Conservation (phyloP, 2,329 filamentous ascomycete genomes). For the Colletotrichum sp. region DNA sequence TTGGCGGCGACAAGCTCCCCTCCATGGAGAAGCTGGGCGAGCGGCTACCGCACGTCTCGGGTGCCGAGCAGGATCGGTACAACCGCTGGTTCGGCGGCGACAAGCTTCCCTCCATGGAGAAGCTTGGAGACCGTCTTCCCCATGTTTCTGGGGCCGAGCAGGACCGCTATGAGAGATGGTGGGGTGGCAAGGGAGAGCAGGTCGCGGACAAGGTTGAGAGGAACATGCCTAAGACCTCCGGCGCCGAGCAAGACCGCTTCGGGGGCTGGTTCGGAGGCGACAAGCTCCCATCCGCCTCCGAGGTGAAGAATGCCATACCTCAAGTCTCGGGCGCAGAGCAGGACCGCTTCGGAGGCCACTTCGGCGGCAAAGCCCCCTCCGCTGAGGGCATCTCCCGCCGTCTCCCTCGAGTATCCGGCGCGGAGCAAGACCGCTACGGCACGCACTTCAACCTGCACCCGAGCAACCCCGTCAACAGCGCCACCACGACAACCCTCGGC, state of each 20-base stretch:
- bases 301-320: conserved; percentile 11
- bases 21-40: background rate
- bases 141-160: conserved; percentile 22
- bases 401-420: conserved; percentile 12
- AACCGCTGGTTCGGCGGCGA: conserved; percentile 22
- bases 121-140: conserved; percentile 6
- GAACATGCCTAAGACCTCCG: conserved; percentile 15
- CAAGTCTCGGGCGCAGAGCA: conserved; percentile 14
- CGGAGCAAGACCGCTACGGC: conserved; percentile 25
- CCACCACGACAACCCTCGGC: conserved; percentile 40
- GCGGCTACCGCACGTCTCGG: conserved; percentile 9
- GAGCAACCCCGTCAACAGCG: conserved; percentile 15
- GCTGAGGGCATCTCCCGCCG: background rate
- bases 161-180: conserved; percentile 22
- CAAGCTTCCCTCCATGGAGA: background rate
- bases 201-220: conserved; percentile 2
- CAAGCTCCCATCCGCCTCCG: conserved; percentile 24
- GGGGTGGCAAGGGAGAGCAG: background rate
- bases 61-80: conserved; percentile 24
- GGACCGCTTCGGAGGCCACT: conserved; percentile 11
- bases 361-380: conserved; percentile 11
- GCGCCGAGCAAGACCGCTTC: conserved; percentile 24
- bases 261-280: conserved; percentile 18
- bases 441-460: conserved; percentile 25
- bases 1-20: conserved; percentile 22